Evolutionary conservation across 257 asterid species (phyloP), one percentile per base, ranked within the genome.

Genomic region (Nicotiana obtusifolia): DNA sequence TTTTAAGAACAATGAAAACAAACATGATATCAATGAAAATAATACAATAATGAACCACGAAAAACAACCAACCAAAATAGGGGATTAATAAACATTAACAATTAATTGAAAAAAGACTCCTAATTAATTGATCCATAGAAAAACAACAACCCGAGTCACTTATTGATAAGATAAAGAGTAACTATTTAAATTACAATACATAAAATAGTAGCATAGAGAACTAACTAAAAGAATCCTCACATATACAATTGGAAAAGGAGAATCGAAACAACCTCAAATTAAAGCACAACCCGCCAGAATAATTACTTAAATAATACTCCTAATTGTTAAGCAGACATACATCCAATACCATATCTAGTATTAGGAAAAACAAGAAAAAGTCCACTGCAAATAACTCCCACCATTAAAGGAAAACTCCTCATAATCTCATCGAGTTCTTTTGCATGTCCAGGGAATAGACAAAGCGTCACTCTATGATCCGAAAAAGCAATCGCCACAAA

Each of bases 321-420:
- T 4, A 76, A 4, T 19, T 31, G 0, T 83, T 85, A 94, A 0
- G 96, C 88, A 11, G 95, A 88, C 31, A 92, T 89, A 56, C 97
- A 93, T 4, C 98, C 99, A 41, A 95, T 88, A 14, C 98, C 99
- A 76, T 87, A 91, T 9, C 99, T 85, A 35, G 97, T 91, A 20
- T 92, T 94, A 4, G 99, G 99, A 69, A 95, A 95, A 14, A 95
- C 95, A 13, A 95, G 96, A 84, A 94, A 95, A 84, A 95, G 76
- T 5, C 93, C 95, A 65, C 98, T 94, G 85, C 99, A 95, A 24
- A 91, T 80, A 3, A 94, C 88, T 84, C 98, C 98, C 10, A 92
- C 91, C 99, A 95, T 92, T 84, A 93, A 65, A 0, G 99, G 98
- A 28, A 95, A 95, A 83, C 99, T 93, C 92, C 90, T 88, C 97